Evolutionary conservation across 306 rosid species (phyloP), one percentile per base, ranked within the genome.

Genomic region (Spatholobus suberectus): DNA sequence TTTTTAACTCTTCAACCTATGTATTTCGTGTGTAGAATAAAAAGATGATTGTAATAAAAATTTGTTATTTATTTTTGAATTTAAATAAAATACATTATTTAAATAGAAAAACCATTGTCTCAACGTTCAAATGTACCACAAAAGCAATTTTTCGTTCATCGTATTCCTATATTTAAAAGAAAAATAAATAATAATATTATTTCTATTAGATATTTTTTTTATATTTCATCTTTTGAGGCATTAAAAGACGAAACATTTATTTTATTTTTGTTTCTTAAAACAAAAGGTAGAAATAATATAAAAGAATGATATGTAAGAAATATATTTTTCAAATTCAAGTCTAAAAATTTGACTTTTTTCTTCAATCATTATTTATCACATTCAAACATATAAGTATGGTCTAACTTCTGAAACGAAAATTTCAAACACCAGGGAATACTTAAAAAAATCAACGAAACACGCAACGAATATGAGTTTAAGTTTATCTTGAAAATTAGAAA

Each of bases 381-480:
- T 65, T 65, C 51, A 65, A 77, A 65, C 37, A 13, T 47, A 20
- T 29, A 29, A n/a, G 37, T 5, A 44, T n/a, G 73, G 73, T 46
- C 62, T 18, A 63, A 46, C 23, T 18, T 23, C 47, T n/a, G 32
- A 29, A 63, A 44, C 2, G 49, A 77, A 29, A 20, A 1, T 7
- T 65, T 77, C 44, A 63, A 61, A 18, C 20, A 21, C 6, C 0
- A 12, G 1, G 23, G 12, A 21, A 51, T 40, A 63, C 18, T 63
- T 38, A 13, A 62, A 27, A 77, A 76, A 11, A 18, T 29, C 34
- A 63, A 46, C 5, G 35, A 21, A 44, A 77, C 73, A 77, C 81
- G 81, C 20, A 77, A 62, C 21, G 18, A 44, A 6, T 29, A 49
- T 14, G 57, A 4, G 46, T 2, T 76, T 4, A 8, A 71, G 73